These are phyloP conservation scores for Aspergillus pseudotamarii DNA, from an alignment of 2,329 filamentous ascomycete genomes.

Conservation along the genomic window DNA sequence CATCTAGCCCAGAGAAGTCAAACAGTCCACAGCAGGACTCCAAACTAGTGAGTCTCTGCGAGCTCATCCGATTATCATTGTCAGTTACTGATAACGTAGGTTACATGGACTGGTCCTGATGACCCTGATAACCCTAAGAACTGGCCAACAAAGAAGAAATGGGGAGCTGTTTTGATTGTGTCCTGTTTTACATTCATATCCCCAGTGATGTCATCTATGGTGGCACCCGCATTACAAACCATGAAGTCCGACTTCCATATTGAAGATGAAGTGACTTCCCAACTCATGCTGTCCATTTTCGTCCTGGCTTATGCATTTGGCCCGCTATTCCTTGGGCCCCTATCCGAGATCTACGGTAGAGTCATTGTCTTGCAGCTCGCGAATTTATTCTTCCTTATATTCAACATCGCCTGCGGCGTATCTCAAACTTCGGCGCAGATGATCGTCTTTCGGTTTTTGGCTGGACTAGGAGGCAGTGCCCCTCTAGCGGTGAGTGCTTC, in stretches of 20 bases:
- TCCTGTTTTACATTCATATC: constrained; percentile 64
- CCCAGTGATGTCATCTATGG: constrained; percentile 65
- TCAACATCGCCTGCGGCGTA: constrained; percentile 63
- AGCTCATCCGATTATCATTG: neutral
- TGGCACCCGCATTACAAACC: constrained; percentile 53
- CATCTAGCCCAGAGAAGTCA: constrained; percentile 28
- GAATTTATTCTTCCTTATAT: constrained; percentile 59
- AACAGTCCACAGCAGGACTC: constrained; percentile 25
- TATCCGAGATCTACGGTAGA: constrained; percentile 61
- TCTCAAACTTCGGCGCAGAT: constrained; percentile 56
- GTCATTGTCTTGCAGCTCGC: constrained; percentile 57
- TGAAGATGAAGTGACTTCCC: constrained; percentile 44
- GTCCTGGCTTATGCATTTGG: constrained; percentile 58
- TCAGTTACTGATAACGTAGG: constrained; percentile 26
- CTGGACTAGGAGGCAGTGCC: constrained; percentile 62
- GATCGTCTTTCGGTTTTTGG: constrained; percentile 61
- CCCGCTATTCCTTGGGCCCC: constrained; percentile 54
- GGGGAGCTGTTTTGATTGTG: constrained; percentile 58
- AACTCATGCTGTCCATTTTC: constrained; percentile 59
- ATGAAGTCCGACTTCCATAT: constrained; percentile 61
- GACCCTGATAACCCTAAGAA: constrained; percentile 54
- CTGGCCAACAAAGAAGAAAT: constrained; percentile 60
- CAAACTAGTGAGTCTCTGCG: constrained; percentile 26
- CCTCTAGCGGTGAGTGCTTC: constrained; percentile 50
- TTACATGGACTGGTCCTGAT: constrained; percentile 57